These are phyloP conservation scores for Phytopythium helicoides DNA, from an alignment of 352 stramenopile genomes.

Conservation along the genomic window DNA sequence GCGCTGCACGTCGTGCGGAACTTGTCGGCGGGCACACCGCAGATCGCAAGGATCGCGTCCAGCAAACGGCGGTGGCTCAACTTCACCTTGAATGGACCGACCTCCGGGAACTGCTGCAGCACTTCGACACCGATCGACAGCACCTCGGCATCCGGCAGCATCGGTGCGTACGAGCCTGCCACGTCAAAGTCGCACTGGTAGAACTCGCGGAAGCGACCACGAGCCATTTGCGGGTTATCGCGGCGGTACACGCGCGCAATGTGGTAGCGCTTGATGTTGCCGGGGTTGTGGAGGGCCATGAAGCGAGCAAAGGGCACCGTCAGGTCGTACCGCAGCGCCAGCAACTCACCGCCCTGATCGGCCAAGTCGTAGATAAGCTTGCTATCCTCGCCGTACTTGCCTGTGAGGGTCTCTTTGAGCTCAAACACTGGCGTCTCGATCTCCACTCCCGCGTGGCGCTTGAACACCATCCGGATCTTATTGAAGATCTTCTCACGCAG, in stretches of 20 bases:
- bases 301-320: constrained; percentile 99
- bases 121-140: constrained; percentile 94
- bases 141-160: constrained; percentile 97
- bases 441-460: constrained; percentile 97
- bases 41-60: constrained; percentile 97
- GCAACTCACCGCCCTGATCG: constrained; percentile 96
- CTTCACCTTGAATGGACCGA: constrained; percentile 95
- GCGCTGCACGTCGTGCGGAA: constrained; percentile 97
- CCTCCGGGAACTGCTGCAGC: constrained; percentile 81
- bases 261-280: constrained; percentile 99
- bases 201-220: constrained; percentile 97
- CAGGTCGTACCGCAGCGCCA: constrained; percentile 96
- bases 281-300: constrained; percentile 95
- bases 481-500: constrained; percentile 97
- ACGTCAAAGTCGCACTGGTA: constrained; percentile 99
- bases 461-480: constrained; percentile 97
- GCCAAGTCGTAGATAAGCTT: constrained; percentile 99
- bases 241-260: constrained; percentile 97
- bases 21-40: constrained; percentile 95
- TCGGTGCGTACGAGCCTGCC: constrained; percentile 92
- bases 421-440: constrained; percentile 99
- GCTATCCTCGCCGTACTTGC: constrained; percentile 98
- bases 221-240: constrained; percentile 94
- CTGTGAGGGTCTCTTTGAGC: constrained; percentile 97
- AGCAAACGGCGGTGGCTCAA: constrained; percentile 97